A percentile compares a stretch with the other conserved stretches of the same genome.
phyloP scores from a whole-genome alignment of 352 stramenopile genomes.

The Globisporangium paddicum region DNA sequence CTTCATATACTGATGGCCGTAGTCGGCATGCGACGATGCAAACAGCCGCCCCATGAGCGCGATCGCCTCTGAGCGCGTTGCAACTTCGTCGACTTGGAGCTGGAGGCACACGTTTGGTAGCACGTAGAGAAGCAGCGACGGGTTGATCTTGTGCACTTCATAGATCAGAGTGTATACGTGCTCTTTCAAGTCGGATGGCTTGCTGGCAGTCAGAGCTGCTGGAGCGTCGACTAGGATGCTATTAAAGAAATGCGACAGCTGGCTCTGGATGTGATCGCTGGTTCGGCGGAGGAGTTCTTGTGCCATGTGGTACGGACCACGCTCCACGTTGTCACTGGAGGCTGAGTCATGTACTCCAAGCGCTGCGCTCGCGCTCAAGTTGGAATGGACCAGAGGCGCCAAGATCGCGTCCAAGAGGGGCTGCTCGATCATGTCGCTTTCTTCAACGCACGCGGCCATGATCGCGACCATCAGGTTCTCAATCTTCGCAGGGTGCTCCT shows the following conservation, averaged over 20 bases:
- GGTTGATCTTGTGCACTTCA: slow-evolving; percentile 74
- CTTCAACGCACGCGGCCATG: slow-evolving; percentile 70
- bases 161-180: slow-evolving; percentile 84
- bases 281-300: slow-evolving; percentile 72
- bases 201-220: slow-evolving; percentile 18
- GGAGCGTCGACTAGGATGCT: slow-evolving; percentile 62
- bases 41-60: slow-evolving; percentile 77
- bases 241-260: slow-evolving; percentile 80
- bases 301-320: slow-evolving; percentile 51
- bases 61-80: slow-evolving; percentile 72
- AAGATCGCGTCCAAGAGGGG: slow-evolving; percentile 68
- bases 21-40: slow-evolving; percentile 66
- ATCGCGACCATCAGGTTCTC: slow-evolving; percentile 74
- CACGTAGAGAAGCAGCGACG: slow-evolving; percentile 73
- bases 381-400: slow-evolving; percentile 36
- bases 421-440: slow-evolving; percentile 56
- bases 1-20: slow-evolving; percentile 73
- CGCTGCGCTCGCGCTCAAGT: background rate
- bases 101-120: slow-evolving; percentile 85
- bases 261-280: slow-evolving; percentile 56
- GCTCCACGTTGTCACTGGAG: slow-evolving; percentile 8
- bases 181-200: slow-evolving; percentile 62
- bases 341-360: background rate
- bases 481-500: slow-evolving; percentile 61
- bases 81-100: slow-evolving; percentile 83